Base-by-base conservation (phyloP, 225 moss, liverwort and hornwort species). In the Lunularia cruciata region DNA sequence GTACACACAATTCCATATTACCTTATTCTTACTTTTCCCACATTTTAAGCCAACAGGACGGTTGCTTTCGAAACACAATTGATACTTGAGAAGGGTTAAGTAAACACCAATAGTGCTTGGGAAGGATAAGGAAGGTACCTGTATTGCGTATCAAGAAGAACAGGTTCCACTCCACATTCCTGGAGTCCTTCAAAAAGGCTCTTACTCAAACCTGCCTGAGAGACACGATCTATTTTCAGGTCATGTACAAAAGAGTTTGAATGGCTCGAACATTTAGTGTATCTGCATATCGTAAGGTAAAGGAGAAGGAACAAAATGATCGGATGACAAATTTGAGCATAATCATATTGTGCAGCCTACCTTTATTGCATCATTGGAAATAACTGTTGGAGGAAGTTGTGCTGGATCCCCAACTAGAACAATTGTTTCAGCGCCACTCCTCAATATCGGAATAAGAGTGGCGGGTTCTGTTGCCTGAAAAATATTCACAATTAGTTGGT, bases 331-430 rank as follows among this genome's bases (percentile, higher is more conserved):
- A 18, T 4, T 33, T 30, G n/a, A 31, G 28, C n/a, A n/a, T n/a
- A n/a, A n/a, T n/a, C n/a, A n/a, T n/a, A n/a, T n/a, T n/a, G n/a
- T n/a, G n/a, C 42, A 27, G 25, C 66, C 49, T 72, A 92, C 93
- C 90, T 92, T 85, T 60, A 81, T 42, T 75, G 92, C 92, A 70
- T 79, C 81, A 80, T 63, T 80, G 39, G 95, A 96, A 58, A 96
- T 59, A 23, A 96, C 95, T 63, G 92, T 90, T 33, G 95, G 92
- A 71, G 90, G 95, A 73, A 96, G 90, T 82, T 96, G 92, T 78
- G 90, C 90, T 62, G 90, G 92, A 82, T 96, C 95, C 65, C 95
- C 95, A 57, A 96, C 95, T 72, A 96, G 78, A 39, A 96, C 87
- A 75, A 96, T 77, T 31, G 81, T 87, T 37, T 96, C 90, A 58